Percentiles rank a stretch among this genome's conserved stretches.
These are phyloP conservation scores for Xerocomus potaroensis DNA, from an alignment of 768 basidiomycete species.

Conservation along the genomic window DNA sequence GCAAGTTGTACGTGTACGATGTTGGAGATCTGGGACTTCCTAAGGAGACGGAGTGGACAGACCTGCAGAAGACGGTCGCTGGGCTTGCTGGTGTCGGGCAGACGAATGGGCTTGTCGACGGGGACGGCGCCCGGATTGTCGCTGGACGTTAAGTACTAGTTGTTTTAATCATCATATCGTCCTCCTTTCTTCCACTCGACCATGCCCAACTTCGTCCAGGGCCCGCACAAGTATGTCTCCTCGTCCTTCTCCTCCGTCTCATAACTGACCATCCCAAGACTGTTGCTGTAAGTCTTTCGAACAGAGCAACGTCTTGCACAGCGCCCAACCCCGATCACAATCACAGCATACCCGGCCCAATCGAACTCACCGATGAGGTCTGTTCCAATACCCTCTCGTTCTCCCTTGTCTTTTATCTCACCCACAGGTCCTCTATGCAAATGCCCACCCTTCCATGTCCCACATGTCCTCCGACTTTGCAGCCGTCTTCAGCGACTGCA, in stretches of 20 bases:
- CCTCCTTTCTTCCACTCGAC: not conserved
- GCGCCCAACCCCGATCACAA: not conserved
- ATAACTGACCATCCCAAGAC: conserved; percentile 34
- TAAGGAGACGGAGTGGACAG: conserved; percentile 89
- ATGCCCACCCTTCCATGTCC: conserved; percentile 87
- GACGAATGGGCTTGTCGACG: conserved; percentile 32
- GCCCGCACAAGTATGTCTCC: conserved; percentile 46
- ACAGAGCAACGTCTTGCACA: not conserved
- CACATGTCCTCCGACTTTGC: conserved; percentile 90
- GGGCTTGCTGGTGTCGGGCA: conserved; percentile 56
- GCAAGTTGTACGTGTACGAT: conserved; percentile 90
- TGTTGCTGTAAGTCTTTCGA: conserved; percentile 41
- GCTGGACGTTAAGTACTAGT: conserved; percentile 31
- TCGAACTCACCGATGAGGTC: conserved; percentile 61
- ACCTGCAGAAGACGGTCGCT: conserved; percentile 82
- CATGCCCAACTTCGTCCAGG: conserved; percentile 32
- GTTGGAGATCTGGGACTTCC: conserved; percentile 89
- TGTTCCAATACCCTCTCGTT: conserved; percentile 10
- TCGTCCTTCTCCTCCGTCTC: not conserved
- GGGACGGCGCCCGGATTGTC: conserved; percentile 23
- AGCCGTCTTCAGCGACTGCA: conserved; percentile 81
- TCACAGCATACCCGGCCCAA: conserved; percentile 57
- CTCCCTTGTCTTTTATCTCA: not conserved
- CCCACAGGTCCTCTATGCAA: conserved; percentile 77
- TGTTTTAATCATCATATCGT: not conserved